These are phyloP conservation scores for Pseudogymnoascus sp. DNA, from an alignment of 2,329 filamentous ascomycete species.

Conservation along the genomic window DNA sequence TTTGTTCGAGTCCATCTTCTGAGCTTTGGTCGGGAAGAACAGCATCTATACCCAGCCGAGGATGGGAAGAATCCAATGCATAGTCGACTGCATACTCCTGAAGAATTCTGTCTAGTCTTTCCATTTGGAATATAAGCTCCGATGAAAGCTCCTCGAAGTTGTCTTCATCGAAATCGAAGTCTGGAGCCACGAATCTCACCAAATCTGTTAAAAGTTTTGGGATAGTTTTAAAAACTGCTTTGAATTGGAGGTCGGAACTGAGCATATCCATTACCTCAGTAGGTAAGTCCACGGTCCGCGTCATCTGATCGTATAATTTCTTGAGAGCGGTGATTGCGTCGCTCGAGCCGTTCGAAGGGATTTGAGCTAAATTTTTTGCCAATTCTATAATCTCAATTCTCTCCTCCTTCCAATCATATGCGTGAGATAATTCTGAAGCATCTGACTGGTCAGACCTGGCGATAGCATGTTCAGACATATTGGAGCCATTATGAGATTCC, in stretches of 20 bases:
- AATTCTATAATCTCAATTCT: neutral
- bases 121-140: neutral
- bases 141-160: neutral
- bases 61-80: neutral
- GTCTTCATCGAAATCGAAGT: neutral
- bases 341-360: neutral
- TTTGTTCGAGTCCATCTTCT: neutral
- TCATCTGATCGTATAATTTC: neutral
- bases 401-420: neutral
- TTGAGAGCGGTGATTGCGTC: neutral
- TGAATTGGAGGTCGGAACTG: neutral
- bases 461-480: neutral
- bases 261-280: neutral
- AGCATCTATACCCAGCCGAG: neutral
- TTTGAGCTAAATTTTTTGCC: neutral
- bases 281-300: neutral
- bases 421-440: neutral
- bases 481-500: neutral
- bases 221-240: neutral
- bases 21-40: neutral
- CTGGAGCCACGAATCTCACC: neutral
- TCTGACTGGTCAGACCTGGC: neutral
- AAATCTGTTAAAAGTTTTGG: neutral
- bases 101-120: neutral
- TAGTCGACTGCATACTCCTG: neutral